These are phyloP conservation scores for Chaetomium fimeti DNA, from an alignment of 495 filamentous ascomycete genomes.

Conservation along the genomic window DNA sequence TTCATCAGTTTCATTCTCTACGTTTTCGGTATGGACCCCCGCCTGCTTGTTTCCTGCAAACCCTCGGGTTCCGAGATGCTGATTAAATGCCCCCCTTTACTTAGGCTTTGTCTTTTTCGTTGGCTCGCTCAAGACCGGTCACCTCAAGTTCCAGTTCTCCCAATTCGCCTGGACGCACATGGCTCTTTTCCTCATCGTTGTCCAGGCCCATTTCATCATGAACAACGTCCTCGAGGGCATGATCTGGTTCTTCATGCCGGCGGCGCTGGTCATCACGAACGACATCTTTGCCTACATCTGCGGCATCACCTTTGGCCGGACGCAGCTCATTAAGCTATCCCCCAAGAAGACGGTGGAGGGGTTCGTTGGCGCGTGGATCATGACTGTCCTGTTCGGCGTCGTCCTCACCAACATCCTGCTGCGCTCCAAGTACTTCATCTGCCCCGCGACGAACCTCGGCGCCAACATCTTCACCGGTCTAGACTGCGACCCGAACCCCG, in stretches of 20 bases:
- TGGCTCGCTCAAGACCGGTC: constrained; percentile 87
- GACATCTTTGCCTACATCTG: constrained; percentile 99
- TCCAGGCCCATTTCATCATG: constrained; percentile 99
- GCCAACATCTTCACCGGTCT: constrained; percentile 90
- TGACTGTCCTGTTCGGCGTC: constrained; percentile 83
- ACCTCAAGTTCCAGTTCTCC: constrained; percentile 97
- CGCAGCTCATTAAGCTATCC: constrained; percentile 95
- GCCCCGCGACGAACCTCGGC: constrained; percentile 93
- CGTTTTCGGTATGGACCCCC: constrained; percentile 73
- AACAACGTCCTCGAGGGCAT: constrained; percentile 99
- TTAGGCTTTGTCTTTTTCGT: constrained; percentile 99
- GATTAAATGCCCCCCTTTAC: neutral
- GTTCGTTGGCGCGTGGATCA: constrained; percentile 95
- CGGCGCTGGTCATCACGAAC: constrained; percentile 92
- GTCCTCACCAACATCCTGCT: constrained; percentile 83
- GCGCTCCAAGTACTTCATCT: constrained; percentile 96
- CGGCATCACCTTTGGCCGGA: constrained; percentile 94
- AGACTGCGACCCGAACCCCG: constrained; percentile 87
- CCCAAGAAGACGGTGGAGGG: constrained; percentile 99
- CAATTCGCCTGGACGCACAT: constrained; percentile 99
- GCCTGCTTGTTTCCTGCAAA: neutral
- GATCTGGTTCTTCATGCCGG: constrained; percentile 99
- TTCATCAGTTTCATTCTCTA: constrained; percentile 99
- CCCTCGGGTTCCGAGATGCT: neutral
- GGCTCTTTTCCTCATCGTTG: constrained; percentile 95